Conservation (phyloP, 495 filamentous ascomycete genomes). For the Apodospora peruviana region DNA sequence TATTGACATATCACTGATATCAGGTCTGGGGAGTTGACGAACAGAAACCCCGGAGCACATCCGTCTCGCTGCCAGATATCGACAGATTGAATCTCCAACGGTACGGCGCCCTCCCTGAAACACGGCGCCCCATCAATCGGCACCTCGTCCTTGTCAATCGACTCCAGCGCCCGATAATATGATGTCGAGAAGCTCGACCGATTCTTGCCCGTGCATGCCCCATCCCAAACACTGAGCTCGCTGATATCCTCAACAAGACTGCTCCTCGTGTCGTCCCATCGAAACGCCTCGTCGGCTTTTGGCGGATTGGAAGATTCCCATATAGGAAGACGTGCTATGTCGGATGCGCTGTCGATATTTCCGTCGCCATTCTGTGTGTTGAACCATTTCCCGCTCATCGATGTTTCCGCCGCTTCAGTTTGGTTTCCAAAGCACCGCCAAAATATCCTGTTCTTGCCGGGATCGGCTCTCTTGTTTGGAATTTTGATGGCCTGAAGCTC, state of each 20-base stretch:
- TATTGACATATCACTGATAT: too few relatives aligned
- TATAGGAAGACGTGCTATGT: too few relatives aligned
- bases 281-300: constrained; percentile 14
- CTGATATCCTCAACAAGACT: constrained; percentile 3
- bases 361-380: constrained; percentile 12
- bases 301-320: constrained; percentile 23
- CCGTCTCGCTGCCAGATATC: constrained; percentile 28
- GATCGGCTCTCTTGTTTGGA: too few relatives aligned
- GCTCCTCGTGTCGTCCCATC: constrained; percentile 3
- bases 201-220: constrained; percentile 27
- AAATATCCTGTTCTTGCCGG: too few relatives aligned
- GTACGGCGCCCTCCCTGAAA: constrained; percentile 28
- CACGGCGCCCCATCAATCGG: constrained; percentile 27
- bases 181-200: constrained; percentile 26
- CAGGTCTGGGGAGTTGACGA: constrained; percentile 24
- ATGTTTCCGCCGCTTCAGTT: constrained; percentile 18
- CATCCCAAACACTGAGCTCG: constrained; percentile 21
- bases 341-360: background rate
- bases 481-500: too few relatives aligned
- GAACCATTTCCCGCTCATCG: constrained; percentile 37
- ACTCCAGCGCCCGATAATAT: constrained; percentile 19
- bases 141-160: constrained; percentile 5
- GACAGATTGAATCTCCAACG: constrained; percentile 29
- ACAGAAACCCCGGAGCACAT: constrained; percentile 35
- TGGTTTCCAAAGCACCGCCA: constrained; percentile 39